Conservation (phyloP, 129 eudicot genomes). For the Deinandra increscens region DNA sequence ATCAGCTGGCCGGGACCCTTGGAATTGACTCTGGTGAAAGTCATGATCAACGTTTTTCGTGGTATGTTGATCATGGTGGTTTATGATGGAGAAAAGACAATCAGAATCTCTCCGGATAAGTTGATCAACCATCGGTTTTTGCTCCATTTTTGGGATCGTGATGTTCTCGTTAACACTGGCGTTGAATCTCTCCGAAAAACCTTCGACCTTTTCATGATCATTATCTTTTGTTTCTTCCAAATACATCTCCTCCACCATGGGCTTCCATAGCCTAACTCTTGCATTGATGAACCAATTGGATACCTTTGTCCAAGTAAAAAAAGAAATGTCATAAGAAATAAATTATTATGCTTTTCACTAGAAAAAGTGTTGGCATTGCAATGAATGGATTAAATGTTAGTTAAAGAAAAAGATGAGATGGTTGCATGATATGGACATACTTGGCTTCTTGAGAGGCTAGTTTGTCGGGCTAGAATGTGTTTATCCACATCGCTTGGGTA, state of each 20-base stretch:
- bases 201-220: slow-evolving; percentile 41
- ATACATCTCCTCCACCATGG: slow-evolving; percentile 99
- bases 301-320: slow-evolving; percentile 45
- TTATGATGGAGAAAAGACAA: slow-evolving; percentile 73
- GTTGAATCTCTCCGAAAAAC: slow-evolving; percentile 36
- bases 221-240: slow-evolving; percentile 70
- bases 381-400: too few relatives aligned
- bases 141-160: slow-evolving; percentile 38
- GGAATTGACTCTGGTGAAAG: slow-evolving; percentile 44
- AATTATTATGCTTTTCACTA: neutral
- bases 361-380: too few relatives aligned
- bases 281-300: slow-evolving; percentile 99
- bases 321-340: slow-evolving; percentile 2
- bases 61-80: slow-evolving; percentile 40
- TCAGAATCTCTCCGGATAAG: slow-evolving; percentile 64
- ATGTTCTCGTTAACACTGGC: slow-evolving; percentile 31
- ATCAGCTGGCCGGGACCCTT: slow-evolving; percentile 38
- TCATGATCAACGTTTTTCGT: slow-evolving; percentile 33
- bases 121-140: slow-evolving; percentile 70
- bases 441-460: slow-evolving; percentile 99
- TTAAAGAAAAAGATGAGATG: too few relatives aligned
- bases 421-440: slow-evolving; percentile 34
- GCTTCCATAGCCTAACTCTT: slow-evolving; percentile 98
- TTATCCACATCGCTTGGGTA: slow-evolving; percentile 95
- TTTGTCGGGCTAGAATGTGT: slow-evolving; percentile 91